phyloP scores from a whole-genome alignment of 2,329 filamentous ascomycete genomes.

The Colletotrichum sp. region DNA sequence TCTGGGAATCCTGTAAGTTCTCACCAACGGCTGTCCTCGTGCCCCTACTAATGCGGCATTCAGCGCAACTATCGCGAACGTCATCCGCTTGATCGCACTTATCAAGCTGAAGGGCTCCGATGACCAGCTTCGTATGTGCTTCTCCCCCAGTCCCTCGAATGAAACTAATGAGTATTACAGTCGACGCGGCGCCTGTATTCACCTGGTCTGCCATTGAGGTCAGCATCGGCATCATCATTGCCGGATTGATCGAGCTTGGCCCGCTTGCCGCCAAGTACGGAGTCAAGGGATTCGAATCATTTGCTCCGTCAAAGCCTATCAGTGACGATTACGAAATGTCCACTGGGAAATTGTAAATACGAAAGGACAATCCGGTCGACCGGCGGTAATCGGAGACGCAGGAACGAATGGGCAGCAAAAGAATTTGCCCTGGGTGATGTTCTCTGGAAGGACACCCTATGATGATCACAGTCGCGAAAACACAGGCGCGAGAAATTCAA shows the following conservation, averaged over 20 bases:
- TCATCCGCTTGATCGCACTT: conserved; percentile 1
- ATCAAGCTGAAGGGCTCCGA: neutral
- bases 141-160: accelerated
- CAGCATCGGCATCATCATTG: conserved; percentile 11
- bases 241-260: conserved; percentile 7
- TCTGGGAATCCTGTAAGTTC: conserved; percentile 1
- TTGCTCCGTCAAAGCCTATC: neutral
- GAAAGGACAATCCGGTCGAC: neutral
- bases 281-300: conserved; percentile 3
- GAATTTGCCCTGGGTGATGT: neutral
- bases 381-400: neutral
- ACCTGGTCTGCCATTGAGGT: conserved; percentile 12
- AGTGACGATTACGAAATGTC: neutral
- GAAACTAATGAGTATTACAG: neutral
- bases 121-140: neutral
- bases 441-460: neutral
- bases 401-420: neutral
- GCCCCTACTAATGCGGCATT: neutral
- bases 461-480: neutral
- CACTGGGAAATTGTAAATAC: neutral
- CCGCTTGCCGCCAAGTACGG: conserved; percentile 9
- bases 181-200: conserved; percentile 9
- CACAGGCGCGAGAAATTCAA: neutral
- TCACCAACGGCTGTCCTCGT: accelerated
- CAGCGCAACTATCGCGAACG: conserved; percentile 10